Evolutionary conservation across 371 early-diverging fungal species (phyloP), one percentile per base, ranked within the genome.

Genomic region (Zancudomyces culisetae): DNA sequence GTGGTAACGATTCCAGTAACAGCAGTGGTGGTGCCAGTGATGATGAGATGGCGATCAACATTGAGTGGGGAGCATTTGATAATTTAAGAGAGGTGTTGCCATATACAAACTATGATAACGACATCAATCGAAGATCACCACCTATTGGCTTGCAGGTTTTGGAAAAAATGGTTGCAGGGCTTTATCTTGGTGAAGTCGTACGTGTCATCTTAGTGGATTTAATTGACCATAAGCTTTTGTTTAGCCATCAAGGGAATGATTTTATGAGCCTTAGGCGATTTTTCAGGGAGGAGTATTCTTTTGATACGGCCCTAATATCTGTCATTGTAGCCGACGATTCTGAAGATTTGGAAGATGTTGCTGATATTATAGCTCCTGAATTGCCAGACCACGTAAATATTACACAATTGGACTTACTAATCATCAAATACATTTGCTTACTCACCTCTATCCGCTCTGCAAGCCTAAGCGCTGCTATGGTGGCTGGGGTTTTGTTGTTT

Each of bases 131-230:
- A 41, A 74, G 76, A 53, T 82, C 90, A 12, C 69, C 76, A 42
- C 86, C 92, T 66, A 85, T 86, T 22, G 73, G 75, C 43, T 57
- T 65, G 50, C 92, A 91, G 60, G 75, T 83, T 19, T 86, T 85
- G 52, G 95, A 94, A 69, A 94, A 97, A 71, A 78, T 91, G 79
- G 83, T 97, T 29, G 83, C 87, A 12, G 94, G 97, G 27, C 81
- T 90, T 79, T 96, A 93, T 63, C 71, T 96, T 10, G 97, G 95
- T 51, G 94, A 96, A 61, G 80, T 97, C 41, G 71, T 75, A 3
- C 84, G 94, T 35, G 77, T 79, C 52, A 75, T 84, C 35, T 49
- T 86, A 24, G 57, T 86, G 48, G 76, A 93, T 57, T 74, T 94
- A 59, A 77, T 86, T 52, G 84, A 83, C 60, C 79, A 79, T 50